These are phyloP conservation scores for Boletus rubropictus DNA, from an alignment of 768 basidiomycete genomes.

Conservation along the genomic window DNA sequence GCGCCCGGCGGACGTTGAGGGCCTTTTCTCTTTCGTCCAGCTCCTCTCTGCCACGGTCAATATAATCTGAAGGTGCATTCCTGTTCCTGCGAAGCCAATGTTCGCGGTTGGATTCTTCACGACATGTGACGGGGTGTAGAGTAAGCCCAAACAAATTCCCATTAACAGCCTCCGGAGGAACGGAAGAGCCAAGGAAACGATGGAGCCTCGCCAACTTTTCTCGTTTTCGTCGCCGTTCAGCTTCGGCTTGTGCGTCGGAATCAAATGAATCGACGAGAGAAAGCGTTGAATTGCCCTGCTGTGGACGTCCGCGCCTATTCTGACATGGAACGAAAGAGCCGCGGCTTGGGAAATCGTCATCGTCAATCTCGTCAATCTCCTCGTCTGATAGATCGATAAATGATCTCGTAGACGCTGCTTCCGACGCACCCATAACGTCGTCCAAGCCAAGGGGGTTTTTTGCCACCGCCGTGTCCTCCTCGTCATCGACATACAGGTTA, in stretches of 20 bases:
- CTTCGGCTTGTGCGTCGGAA: slow-evolving; percentile 51
- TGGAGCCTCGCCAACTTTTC: slow-evolving; percentile 77
- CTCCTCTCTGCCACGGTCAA: slow-evolving; percentile 64
- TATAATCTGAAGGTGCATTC: slow-evolving; percentile 42
- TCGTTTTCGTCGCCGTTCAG: slow-evolving; percentile 61
- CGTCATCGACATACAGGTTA: slow-evolving; percentile 20
- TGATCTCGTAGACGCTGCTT: slow-evolving; percentile 35
- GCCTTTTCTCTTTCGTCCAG: slow-evolving; percentile 71
- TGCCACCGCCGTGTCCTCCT: background rate
- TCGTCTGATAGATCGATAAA: slow-evolving; percentile 69
- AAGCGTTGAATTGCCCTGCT: slow-evolving; percentile 36
- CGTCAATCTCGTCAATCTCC: slow-evolving; percentile 28
- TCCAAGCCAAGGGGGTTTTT: slow-evolving; percentile 4
- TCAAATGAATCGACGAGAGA: slow-evolving; percentile 47
- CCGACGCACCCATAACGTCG: slow-evolving; percentile 12
- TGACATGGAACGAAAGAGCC: slow-evolving; percentile 26
- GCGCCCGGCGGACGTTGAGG: slow-evolving; percentile 69
- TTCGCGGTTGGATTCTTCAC: slow-evolving; percentile 31
- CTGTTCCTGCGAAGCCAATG: slow-evolving; percentile 46
- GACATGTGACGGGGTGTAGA: slow-evolving; percentile 27
- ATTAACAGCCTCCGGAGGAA: slow-evolving; percentile 64
- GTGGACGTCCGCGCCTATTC: slow-evolving; percentile 18
- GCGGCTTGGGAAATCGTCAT: slow-evolving; percentile 31
- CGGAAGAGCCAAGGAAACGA: slow-evolving; percentile 78
- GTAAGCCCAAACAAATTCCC: slow-evolving; percentile 35